These are phyloP conservation scores for Fusarium chaquense DNA, from an alignment of 2,329 filamentous ascomycete genomes.

Conservation along the genomic window DNA sequence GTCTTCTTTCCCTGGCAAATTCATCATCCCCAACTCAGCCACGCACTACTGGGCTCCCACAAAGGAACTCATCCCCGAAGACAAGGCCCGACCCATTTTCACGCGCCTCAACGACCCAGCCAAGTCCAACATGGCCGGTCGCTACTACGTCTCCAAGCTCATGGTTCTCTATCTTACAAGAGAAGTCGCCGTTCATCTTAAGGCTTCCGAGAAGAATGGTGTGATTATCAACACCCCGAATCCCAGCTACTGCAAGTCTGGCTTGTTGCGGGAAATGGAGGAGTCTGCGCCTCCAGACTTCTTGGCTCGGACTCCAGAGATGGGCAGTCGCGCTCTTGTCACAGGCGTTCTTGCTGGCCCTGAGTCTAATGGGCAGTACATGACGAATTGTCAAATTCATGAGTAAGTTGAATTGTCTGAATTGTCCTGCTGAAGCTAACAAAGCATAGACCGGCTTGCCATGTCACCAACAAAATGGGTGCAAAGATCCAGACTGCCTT, in stretches of 20 bases:
- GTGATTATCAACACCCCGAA: slow-evolving; percentile 56
- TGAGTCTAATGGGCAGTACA: slow-evolving; percentile 52
- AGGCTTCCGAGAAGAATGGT: neutral
- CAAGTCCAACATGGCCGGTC: slow-evolving; percentile 44
- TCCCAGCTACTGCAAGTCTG: slow-evolving; percentile 57
- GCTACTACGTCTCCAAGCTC: slow-evolving; percentile 52
- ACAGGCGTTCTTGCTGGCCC: slow-evolving; percentile 47
- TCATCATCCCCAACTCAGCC: slow-evolving; percentile 42
- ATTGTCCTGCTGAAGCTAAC: fast-evolving
- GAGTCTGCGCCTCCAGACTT: slow-evolving; percentile 22
- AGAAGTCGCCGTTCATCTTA: slow-evolving; percentile 45
- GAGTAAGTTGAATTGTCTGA: slow-evolving; percentile 18
- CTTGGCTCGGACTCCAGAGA: slow-evolving; percentile 59
- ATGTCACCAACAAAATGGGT: slow-evolving; percentile 52
- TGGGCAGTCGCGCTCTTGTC: slow-evolving; percentile 55
- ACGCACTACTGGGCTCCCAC: slow-evolving; percentile 45
- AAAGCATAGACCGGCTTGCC: slow-evolving; percentile 36
- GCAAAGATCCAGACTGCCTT: slow-evolving; percentile 48
- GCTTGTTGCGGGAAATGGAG: slow-evolving; percentile 39
- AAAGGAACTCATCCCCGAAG: slow-evolving; percentile 38
- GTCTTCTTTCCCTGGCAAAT: slow-evolving; percentile 26
- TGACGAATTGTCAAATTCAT: slow-evolving; percentile 51
- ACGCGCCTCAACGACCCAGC: slow-evolving; percentile 48
- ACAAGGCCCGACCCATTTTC: slow-evolving; percentile 40
- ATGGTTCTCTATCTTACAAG: slow-evolving; percentile 50